Evolutionary conservation across 352 stramenopile species (phyloP).

Genomic region (Phytopythium mirpurense): DNA sequence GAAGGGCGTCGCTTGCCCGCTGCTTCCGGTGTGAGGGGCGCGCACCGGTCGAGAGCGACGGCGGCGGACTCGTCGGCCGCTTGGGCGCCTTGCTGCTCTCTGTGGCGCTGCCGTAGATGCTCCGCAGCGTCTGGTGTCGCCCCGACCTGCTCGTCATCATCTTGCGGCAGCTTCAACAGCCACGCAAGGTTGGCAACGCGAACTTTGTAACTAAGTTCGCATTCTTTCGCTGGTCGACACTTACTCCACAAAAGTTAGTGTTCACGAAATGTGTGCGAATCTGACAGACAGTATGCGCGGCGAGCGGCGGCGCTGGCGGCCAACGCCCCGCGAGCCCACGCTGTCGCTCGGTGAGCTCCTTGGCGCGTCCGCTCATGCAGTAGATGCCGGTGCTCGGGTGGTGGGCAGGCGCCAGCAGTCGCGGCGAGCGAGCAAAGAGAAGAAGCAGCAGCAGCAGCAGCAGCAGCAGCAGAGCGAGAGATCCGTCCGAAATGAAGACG

Average conservation of each 20-base stretch:
- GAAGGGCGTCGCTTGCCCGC: neutral
- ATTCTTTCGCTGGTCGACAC: neutral
- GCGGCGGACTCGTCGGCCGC: conserved; percentile 14
- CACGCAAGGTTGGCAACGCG: neutral
- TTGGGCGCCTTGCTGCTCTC: neutral
- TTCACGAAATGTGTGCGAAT: neutral
- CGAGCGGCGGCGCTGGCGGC: conserved; percentile 1
- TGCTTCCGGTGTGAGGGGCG: neutral
- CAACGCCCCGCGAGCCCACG: conserved; percentile 1
- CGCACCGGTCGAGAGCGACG: neutral
- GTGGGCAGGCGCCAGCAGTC: neutral
- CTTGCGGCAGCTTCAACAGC: conserved; percentile 7
- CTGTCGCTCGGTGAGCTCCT: conserved; percentile 4
- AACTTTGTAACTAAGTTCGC: neutral
- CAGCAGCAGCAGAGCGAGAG: neutral
- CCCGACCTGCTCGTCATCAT: conserved; percentile 20
- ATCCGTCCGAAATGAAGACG: neutral
- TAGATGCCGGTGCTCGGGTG: neutral
- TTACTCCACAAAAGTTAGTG: neutral
- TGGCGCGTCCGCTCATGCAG: neutral
- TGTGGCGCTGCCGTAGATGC: conserved; percentile 26
- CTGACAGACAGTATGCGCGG: neutral
- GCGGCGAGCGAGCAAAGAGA: conserved; percentile 5
- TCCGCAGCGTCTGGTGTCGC: conserved; percentile 24
- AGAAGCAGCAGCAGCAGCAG: conserved; percentile 14